These are phyloP conservation scores for Plasmodium relictum DNA, from an alignment of 169 alveolate species.

Conservation along the genomic window DNA sequence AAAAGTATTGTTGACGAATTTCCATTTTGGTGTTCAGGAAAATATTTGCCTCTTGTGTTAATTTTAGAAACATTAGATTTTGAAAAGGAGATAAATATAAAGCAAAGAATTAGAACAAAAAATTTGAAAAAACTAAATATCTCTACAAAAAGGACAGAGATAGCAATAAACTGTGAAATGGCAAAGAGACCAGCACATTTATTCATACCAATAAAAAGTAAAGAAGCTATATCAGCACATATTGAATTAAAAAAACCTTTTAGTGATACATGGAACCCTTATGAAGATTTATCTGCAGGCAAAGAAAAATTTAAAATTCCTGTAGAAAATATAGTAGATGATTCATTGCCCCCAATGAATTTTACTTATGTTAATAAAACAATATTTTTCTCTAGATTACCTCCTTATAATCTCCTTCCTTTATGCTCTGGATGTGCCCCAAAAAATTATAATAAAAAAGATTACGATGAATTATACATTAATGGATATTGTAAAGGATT, in stretches of 20 bases:
- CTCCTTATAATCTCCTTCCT: constrained; percentile 81
- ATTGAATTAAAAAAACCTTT: constrained; percentile 83
- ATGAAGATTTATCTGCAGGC: constrained; percentile 87
- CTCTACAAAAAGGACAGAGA: constrained; percentile 28
- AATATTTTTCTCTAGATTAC: constrained; percentile 80
- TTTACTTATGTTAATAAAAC: constrained; percentile 84
- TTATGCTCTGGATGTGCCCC: constrained; percentile 85
- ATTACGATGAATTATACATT: constrained; percentile 72
- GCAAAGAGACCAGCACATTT: constrained; percentile 83
- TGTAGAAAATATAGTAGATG: constrained; percentile 85
- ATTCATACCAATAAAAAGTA: constrained; percentile 82
- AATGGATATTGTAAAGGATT: constrained; percentile 84
- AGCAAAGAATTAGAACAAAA: constrained; percentile 44
- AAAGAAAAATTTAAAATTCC: constrained; percentile 84
- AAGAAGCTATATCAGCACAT: constrained; percentile 82
- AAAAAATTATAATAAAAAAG: constrained; percentile 70
- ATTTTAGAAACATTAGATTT: constrained; percentile 39
- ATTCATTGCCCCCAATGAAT: constrained; percentile 84
- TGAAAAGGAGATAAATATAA: constrained; percentile 52
- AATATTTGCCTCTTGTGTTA: constrained; percentile 48
- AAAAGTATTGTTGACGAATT: background rate
- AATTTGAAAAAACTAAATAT: constrained; percentile 52
- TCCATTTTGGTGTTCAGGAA: constrained; percentile 68
- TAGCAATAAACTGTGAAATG: constrained; percentile 81
- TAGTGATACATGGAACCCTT: constrained; percentile 84